Evolutionary conservation across 2,329 filamentous ascomycete genomes (phyloP).

Genomic region (Fusarium albosuccineum): DNA sequence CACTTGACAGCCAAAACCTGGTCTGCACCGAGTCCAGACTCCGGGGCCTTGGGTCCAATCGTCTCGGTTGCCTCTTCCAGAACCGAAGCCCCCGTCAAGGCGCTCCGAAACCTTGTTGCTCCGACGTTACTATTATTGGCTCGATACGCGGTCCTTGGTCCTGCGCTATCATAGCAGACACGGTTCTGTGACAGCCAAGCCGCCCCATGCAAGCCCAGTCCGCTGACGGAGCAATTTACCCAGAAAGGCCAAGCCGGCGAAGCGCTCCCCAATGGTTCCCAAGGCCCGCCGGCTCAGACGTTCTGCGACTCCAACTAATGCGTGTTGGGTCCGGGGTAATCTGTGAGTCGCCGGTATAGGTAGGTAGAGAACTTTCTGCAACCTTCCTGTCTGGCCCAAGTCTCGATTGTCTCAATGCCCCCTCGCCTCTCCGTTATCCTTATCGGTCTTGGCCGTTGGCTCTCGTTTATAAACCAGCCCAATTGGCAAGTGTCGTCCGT

Average conservation of each 20-base stretch:
- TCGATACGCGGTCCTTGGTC: neutral
- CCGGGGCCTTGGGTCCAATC: neutral
- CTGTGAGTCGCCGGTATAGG: constrained; percentile 1
- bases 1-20: neutral
- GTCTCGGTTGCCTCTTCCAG: neutral
- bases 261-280: constrained; percentile 3
- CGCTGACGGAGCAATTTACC: constrained; percentile 1
- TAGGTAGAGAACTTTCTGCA: constrained; percentile 6
- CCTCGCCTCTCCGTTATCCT: neutral
- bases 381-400: neutral
- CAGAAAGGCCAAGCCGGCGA: constrained; percentile 5
- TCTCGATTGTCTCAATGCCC: neutral
- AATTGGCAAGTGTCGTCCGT: neutral
- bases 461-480: neutral
- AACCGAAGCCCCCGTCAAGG: neutral
- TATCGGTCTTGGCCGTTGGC: neutral
- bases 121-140: neutral
- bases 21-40: neutral
- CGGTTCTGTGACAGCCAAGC: constrained; percentile 5
- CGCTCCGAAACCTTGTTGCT: neutral
- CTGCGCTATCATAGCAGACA: neutral
- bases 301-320: constrained; percentile 1
- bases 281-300: constrained; percentile 4
- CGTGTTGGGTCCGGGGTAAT: constrained; percentile 5
- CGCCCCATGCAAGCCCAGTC: neutral